Base-by-base conservation (phyloP, 495 filamentous ascomycete species). In the Neurospora tetraspora region DNA sequence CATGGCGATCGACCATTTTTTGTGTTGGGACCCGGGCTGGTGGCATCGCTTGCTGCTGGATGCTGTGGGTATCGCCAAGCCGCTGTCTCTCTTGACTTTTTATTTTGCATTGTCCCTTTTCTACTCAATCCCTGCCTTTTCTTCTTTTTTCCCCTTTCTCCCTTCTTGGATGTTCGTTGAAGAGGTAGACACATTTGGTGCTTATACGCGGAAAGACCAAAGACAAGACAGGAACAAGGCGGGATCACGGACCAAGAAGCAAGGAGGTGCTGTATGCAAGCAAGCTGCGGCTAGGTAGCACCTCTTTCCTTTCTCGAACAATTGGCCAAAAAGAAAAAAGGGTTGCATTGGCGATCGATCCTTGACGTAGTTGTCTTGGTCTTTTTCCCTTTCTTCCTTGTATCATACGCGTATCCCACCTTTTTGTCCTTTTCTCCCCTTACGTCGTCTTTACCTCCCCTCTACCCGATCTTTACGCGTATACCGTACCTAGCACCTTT, bases 361-460 rank as follows among this genome's bases (percentile, higher is more conserved):
- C 53, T 34, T 61, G 53, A 65, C 53, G 53, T 65, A 65, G 14
- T 61, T 65, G 47, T 23, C 9, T 47, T 47, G 8, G 16, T 47
- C 20, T 7, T 31, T 6, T 65, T 14, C 53, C 27, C 23, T 34
- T 65, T 34, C 12, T 20, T 16, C n/a, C 4, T 61, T 31, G 53
- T 8, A 27, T 61, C 9, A 27, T 61, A 34, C 53, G 53, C 27
- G 27, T 65, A 65, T 65, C 69, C 69, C 23, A 18, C 20, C 39
- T n/a, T 71, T 31, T 71, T 34, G 39, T 34, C 18, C 3, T 23
- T 53, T 14, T 36, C 34, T 12, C 10, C 38, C 7, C 16, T 40
- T 61, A 40, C 71, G 71, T 68, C 53, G 71, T 38, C 71, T 72
- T 39, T 27, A 36, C 71, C 61, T 69, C 23, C 12, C 31, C n/a